Evolutionary conservation across 305 asterid genomes (phyloP), one percentile per base, ranked within the genome.

Genomic region (Striga hermonthica): DNA sequence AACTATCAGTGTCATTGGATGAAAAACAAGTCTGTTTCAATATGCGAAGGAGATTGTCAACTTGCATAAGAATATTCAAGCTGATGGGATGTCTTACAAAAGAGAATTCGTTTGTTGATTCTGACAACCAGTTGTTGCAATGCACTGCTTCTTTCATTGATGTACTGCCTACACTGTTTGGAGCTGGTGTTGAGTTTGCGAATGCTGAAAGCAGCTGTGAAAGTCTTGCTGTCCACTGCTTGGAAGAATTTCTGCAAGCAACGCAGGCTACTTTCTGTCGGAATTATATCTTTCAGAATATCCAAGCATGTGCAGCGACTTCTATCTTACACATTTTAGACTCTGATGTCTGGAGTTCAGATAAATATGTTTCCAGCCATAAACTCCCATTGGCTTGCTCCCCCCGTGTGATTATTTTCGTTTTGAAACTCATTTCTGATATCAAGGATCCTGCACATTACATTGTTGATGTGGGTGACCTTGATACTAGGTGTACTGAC

Each of bases 181-280:
- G 84, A 69, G 74, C 78, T 55, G 74, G 82, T 49, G 80, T 80
- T 75, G 99, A 94, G 79, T 85, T 85, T 59, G 65, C 79, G 61
- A 84, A 76, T 80, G 84, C 71, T 74, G 99, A 94, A 71, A 82
- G 80, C 74, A 86, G 79, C 70, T 73, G 76, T 58, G 99, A 94
- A 50, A 84, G 84, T 75, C 91, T 86, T 44, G 78, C 80, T 60
- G 81, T 87, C 72, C 78, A 76, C 75, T 73, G 91, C 76, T 66
- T 86, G 71, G 98, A 90, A 70, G 99, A 88, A 74, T 88, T 91
- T 74, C 84, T 91, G 71, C 94, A 81, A 73, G 85, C 84, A 67
- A 86, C 80, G 74, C 88, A 82, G 70, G 76, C 81, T 67, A 72
- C 74, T 67, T 79, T 84, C 65, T 74, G 81, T 66, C 85, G 74